Evolutionary conservation across 306 rosid species (phyloP).

Genomic region (Inga laurina): DNA sequence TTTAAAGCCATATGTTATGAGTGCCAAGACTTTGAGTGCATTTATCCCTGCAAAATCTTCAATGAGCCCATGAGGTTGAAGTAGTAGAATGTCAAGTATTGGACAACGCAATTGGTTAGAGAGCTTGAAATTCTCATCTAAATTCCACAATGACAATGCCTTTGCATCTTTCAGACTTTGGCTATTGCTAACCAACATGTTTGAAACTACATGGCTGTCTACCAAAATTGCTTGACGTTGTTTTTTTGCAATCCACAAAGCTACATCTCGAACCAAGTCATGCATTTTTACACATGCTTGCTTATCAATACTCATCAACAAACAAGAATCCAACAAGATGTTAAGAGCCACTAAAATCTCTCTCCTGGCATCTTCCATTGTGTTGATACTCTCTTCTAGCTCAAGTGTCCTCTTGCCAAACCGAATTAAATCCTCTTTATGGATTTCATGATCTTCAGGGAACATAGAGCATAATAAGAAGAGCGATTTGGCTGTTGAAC

Average conservation of each 20-base stretch:
- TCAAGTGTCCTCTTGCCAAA: accelerated
- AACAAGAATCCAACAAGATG: background rate
- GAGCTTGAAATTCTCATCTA: background rate
- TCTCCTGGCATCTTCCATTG: background rate
- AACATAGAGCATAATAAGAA: slow-evolving; percentile 2
- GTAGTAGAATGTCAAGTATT: background rate
- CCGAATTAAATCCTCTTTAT: background rate
- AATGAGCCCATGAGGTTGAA: background rate
- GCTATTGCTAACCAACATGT: no score
- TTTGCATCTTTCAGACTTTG: background rate
- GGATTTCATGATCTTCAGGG: background rate
- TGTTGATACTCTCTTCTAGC: no score
- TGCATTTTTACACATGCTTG: background rate
- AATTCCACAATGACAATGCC: background rate
- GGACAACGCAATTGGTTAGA: background rate
- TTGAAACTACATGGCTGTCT: no score
- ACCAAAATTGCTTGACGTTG: background rate
- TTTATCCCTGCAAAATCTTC: background rate
- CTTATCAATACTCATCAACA: accelerated
- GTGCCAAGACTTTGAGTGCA: background rate
- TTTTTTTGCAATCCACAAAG: background rate
- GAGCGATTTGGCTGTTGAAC: background rate
- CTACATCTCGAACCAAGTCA: background rate
- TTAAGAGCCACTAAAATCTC: background rate
- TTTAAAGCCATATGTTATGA: background rate